These are phyloP conservation scores for Ophiosphaerella herpotricha DNA, from an alignment of 2,329 filamentous ascomycete genomes.

Conservation along the genomic window DNA sequence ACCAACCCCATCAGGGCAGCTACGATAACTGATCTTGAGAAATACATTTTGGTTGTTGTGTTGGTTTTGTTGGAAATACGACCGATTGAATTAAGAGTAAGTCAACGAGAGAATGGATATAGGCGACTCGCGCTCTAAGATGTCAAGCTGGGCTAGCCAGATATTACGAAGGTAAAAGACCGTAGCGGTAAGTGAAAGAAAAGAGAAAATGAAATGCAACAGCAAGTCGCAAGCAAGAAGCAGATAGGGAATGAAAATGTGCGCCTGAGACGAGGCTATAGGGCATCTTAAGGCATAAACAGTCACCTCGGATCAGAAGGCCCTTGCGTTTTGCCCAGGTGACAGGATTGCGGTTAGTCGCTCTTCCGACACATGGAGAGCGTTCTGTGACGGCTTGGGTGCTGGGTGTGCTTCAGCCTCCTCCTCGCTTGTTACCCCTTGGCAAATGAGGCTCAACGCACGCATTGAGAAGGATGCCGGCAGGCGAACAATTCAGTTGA, in stretches of 20 bases:
- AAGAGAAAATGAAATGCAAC: slow-evolving; percentile 39
- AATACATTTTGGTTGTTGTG: slow-evolving; percentile 36
- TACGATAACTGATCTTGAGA: slow-evolving; percentile 38
- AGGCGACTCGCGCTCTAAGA: slow-evolving; percentile 46
- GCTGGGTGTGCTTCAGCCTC: slow-evolving; percentile 45
- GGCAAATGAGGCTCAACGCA: slow-evolving; percentile 21
- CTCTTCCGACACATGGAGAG: slow-evolving; percentile 38
- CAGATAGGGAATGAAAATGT: slow-evolving; percentile 32
- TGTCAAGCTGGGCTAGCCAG: slow-evolving; percentile 45
- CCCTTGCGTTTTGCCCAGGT: slow-evolving; percentile 31
- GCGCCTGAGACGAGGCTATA: slow-evolving; percentile 42
- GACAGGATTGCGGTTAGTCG: slow-evolving; percentile 33
- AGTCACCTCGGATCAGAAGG: slow-evolving; percentile 20
- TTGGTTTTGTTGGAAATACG: slow-evolving; percentile 23
- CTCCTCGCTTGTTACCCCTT: slow-evolving; percentile 27
- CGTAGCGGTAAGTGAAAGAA: slow-evolving; percentile 26
- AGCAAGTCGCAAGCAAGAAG: slow-evolving; percentile 35
- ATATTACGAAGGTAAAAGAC: slow-evolving; percentile 40
- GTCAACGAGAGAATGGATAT: slow-evolving; percentile 27
- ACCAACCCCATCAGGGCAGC: slow-evolving; percentile 38
- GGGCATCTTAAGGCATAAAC: slow-evolving; percentile 47
- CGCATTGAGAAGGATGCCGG: not conserved
- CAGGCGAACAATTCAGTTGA: not conserved
- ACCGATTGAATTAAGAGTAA: slow-evolving; percentile 32
- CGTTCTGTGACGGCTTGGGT: slow-evolving; percentile 43